A percentile compares a stretch with the other conserved stretches of the same genome.
Evolutionary conservation across 2,329 filamentous ascomycete genomes (phyloP).

Genomic region (Trichoderma sp.): DNA sequence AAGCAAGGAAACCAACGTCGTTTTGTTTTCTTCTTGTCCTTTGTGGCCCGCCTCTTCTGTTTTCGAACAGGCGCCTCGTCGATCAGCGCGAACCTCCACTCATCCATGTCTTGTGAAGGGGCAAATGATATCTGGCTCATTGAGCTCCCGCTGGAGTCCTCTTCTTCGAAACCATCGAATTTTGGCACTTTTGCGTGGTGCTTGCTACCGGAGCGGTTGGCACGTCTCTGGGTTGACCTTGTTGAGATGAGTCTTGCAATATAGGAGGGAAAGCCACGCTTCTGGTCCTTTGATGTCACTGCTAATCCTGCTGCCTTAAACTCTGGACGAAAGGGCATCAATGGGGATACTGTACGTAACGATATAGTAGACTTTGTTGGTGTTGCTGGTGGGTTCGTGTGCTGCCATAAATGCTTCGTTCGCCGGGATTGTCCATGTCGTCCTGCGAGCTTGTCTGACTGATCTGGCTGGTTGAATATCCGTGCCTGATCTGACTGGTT

Average conservation of each 20-base stretch:
- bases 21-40: constrained; percentile 22
- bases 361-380: constrained; percentile 44
- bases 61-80: constrained; percentile 33
- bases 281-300: constrained; percentile 53
- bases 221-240: constrained; percentile 17
- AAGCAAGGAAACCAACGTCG: constrained; percentile 36
- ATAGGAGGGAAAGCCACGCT: constrained; percentile 34
- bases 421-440: constrained; percentile 37
- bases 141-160: constrained; percentile 28
- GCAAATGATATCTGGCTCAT: constrained; percentile 38
- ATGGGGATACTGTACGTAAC: constrained; percentile 52
- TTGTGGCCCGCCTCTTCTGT: constrained; percentile 22
- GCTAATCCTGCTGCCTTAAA: constrained; percentile 57
- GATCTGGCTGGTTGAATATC: constrained; percentile 46
- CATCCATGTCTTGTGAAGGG: constrained; percentile 32
- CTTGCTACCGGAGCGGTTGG: background rate
- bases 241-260: constrained; percentile 23
- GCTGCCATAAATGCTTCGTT: constrained; percentile 40
- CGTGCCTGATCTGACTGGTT: constrained; percentile 43
- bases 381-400: constrained; percentile 43
- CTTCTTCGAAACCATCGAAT: constrained; percentile 34
- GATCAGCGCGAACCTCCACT: constrained; percentile 38
- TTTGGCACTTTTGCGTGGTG: constrained; percentile 27
- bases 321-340: constrained; percentile 55
- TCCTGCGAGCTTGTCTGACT: constrained; percentile 41